Evolutionary conservation across 179 eudicot species (phyloP).

Genomic region (Nepenthes alata): DNA sequence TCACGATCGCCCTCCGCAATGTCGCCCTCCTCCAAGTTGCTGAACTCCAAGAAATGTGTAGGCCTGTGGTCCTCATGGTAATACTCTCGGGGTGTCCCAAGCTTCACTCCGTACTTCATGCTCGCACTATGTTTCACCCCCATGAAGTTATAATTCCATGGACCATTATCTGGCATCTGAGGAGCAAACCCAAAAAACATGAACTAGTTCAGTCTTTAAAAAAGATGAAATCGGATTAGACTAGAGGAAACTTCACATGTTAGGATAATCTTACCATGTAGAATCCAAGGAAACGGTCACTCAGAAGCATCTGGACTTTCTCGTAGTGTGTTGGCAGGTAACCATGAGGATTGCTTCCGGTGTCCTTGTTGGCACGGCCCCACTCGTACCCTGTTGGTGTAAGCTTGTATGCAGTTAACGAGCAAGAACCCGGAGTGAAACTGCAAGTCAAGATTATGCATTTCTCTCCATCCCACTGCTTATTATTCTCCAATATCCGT

Average conservation of each 20-base stretch:
- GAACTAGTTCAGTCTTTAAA: too few relatives aligned
- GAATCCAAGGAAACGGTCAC: constrained; percentile 98
- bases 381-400: constrained; percentile 97
- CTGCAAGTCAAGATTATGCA: constrained; percentile 94
- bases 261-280: constrained; percentile 57
- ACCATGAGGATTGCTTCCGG: constrained; percentile 85
- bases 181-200: not conserved
- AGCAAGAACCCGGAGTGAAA: constrained; percentile 97
- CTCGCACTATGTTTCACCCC: constrained; percentile 79
- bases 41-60: constrained; percentile 71
- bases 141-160: constrained; percentile 98
- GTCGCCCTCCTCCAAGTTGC: constrained; percentile 74
- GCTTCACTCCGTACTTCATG: constrained; percentile 78
- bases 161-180: constrained; percentile 81
- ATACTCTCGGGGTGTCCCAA: constrained; percentile 71
- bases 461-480: constrained; percentile 97
- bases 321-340: constrained; percentile 93
- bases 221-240: too few relatives aligned
- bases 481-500: constrained; percentile 74
- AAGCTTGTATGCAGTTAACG: constrained; percentile 92
- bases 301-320: constrained; percentile 98
- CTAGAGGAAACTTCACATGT: too few relatives aligned
- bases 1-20: constrained; percentile 74
- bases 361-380: constrained; percentile 89
- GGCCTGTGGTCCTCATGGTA: constrained; percentile 79